phyloP scores from a whole-genome alignment of 768 basidiomycete species.

The Amanita subjunquillea region DNA sequence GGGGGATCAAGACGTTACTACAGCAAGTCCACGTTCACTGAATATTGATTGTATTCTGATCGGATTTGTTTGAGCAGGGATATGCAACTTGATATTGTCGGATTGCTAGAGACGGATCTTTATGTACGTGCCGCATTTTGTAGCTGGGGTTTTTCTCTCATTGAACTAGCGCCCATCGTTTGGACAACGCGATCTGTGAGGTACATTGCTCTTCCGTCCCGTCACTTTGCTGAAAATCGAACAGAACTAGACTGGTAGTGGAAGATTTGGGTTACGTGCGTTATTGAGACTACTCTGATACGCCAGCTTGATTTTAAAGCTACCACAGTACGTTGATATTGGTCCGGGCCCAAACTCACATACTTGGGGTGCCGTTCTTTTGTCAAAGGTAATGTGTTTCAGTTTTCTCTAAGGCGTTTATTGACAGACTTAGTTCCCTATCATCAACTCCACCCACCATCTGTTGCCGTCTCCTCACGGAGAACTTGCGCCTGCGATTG shows the following conservation, averaged over 20 bases:
- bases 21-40: background rate
- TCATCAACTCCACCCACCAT: slow-evolving; percentile 78
- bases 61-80: slow-evolving; percentile 31
- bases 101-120: slow-evolving; percentile 78
- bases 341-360: slow-evolving; percentile 85
- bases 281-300: slow-evolving; percentile 5
- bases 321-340: slow-evolving; percentile 66
- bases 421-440: slow-evolving; percentile 54
- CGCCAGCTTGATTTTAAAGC: background rate
- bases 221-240: slow-evolving; percentile 4
- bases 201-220: background rate
- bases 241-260: slow-evolving; percentile 62
- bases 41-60: background rate
- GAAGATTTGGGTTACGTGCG: slow-evolving; percentile 78
- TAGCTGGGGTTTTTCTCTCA: background rate
- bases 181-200: slow-evolving; percentile 77
- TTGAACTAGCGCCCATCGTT: slow-evolving; percentile 33
- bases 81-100: slow-evolving; percentile 79
- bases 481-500: slow-evolving; percentile 85
- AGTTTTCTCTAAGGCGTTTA: background rate
- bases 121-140: slow-evolving; percentile 42
- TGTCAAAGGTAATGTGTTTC: slow-evolving; percentile 51
- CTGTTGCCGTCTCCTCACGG: slow-evolving; percentile 79
- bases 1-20: slow-evolving; percentile 37
- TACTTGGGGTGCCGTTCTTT: slow-evolving; percentile 79